Evolutionary conservation across 192 early-diverging fungal genomes (phyloP), one percentile per base, ranked within the genome.

Genomic region (Mortierella alpina): DNA sequence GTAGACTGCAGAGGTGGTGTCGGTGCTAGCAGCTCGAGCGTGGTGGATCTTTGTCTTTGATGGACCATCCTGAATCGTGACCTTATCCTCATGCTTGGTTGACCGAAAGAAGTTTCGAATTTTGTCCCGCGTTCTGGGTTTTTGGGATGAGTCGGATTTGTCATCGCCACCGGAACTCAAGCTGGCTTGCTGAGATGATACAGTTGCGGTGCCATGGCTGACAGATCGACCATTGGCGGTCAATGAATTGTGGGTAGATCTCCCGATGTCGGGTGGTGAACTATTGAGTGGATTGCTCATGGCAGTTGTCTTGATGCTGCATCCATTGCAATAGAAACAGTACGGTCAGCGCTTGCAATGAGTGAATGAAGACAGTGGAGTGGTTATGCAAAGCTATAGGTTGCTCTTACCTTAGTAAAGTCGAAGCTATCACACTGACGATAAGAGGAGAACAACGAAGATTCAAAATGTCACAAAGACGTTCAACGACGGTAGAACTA

Each of bases 1-100:
- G 53, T 3, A 55, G 53, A 15, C 53, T 8, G 18, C 18, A 55
- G 31, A n/a, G 57, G 6, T 7, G 39, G 40, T 59, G 57, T 59
- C 57, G 57, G 17, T 59, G 57, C 57, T 55, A 20, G 53, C 15
- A 55, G 2, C 53, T 55, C 53, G 53, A 20, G 53, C 53, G 18
- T 3, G 53, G 53, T 8, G 8, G 53, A 55, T 55, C 53, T 12
- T 55, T 6, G 15, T 55, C 53, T 55, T 8, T 3, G 53, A 20
- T 55, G n/a, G 1, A 55, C 7, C 53, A 55, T 15, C 53, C 8
- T 55, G 53, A 55, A 20, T 55, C 53, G 7, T 55, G 53, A 55
- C 53, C 15, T 55, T 55, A 20, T 20, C 53, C 18, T 55, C 53
- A 13, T 15, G 18, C 8, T 55, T 18, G 22, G 12, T 20, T 55